Conservation (phyloP, 306 rosid species). For the Echinosophora koreensis region DNA sequence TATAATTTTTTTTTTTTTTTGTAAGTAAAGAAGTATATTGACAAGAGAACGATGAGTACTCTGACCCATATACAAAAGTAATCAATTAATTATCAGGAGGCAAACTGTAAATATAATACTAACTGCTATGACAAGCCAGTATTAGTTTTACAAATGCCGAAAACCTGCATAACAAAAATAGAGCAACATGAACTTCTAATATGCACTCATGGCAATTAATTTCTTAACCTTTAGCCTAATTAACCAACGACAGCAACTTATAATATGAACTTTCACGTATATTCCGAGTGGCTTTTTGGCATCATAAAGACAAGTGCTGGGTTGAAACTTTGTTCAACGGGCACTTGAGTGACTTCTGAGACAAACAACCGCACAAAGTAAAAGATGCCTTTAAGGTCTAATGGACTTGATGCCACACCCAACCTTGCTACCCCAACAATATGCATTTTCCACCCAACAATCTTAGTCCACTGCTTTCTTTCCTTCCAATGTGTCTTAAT, state of each 20-base stretch:
- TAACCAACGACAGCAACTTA: conserved; percentile 23
- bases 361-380: conserved; percentile 53
- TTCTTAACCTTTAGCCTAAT: no score
- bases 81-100: no score
- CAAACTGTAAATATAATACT: no score
- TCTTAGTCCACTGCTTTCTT: conserved; percentile 13
- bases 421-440: conserved; percentile 20
- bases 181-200: no score
- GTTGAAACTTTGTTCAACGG: conserved; percentile 48
- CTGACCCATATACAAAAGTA: no score
- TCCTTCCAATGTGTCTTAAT: neutral
- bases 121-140: no score
- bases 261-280: conserved; percentile 8
- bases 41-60: no score
- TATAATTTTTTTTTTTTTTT: no score
- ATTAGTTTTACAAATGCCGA: no score
- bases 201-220: no score
- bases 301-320: conserved; percentile 5
- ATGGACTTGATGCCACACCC: conserved; percentile 67
- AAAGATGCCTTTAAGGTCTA: conserved; percentile 61
- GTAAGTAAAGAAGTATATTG: no score
- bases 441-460: conserved; percentile 4
- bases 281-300: conserved; percentile 18
- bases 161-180: no score
- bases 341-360: conserved; percentile 52